A percentile compares a stretch with the other conserved stretches of the same genome.
Conservation (phyloP, 306 rosid species). For the Benincasa hispida region DNA sequence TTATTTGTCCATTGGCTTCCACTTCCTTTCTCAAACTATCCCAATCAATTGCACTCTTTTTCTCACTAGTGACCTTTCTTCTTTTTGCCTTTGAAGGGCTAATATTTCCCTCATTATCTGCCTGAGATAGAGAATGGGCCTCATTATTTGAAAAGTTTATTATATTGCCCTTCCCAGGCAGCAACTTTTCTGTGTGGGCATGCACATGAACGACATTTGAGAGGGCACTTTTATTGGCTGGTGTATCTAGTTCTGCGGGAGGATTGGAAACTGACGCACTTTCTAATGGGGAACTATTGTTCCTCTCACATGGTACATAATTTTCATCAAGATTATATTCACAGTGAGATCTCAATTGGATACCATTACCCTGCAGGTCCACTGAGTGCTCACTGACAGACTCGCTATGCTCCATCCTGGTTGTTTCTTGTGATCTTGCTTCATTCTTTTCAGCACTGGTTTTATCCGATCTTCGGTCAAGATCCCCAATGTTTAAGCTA, state of each 20-base stretch:
- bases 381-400: conserved; percentile 22
- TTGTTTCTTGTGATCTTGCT: conserved; percentile 22
- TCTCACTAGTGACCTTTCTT: conserved; percentile 26
- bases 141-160: conserved; percentile 22
- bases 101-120: conserved; percentile 14
- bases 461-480: conserved; percentile 17
- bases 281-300: conserved; percentile 22
- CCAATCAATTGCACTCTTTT: conserved; percentile 45
- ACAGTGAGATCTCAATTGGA: conserved; percentile 16
- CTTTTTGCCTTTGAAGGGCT: conserved; percentile 39
- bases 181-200: conserved; percentile 17
- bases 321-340: conserved; percentile 14
- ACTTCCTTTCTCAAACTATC: conserved; percentile 62
- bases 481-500: conserved; percentile 24
- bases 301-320: conserved; percentile 19
- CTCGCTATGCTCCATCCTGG: conserved; percentile 20
- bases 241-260: conserved; percentile 14
- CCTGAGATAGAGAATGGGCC: conserved; percentile 18
- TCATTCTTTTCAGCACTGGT: conserved; percentile 18
- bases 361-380: conserved; percentile 17
- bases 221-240: conserved; percentile 14
- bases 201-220: conserved; percentile 17
- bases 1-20: conserved; percentile 20
- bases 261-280: conserved; percentile 19
- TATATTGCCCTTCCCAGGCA: conserved; percentile 19